phyloP scores from a whole-genome alignment of 2,329 filamentous ascomycete species.

The Talaromyces sp. region DNA sequence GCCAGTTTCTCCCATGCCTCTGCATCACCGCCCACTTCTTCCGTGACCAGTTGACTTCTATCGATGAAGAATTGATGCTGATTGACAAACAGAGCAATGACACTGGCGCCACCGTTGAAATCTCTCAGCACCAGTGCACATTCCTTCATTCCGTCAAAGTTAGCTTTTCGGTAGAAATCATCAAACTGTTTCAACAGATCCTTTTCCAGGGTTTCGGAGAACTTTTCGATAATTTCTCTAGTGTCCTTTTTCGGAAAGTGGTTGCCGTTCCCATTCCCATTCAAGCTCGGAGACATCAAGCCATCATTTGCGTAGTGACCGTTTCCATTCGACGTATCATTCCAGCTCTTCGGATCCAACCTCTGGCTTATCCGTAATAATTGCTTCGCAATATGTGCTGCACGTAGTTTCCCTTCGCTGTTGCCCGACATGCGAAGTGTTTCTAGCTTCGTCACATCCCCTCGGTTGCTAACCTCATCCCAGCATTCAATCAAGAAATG shows the following conservation, averaged over 20 bases:
- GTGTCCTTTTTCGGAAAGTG: slow-evolving; percentile 58
- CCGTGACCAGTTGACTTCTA: slow-evolving; percentile 81
- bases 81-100: slow-evolving; percentile 94
- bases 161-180: slow-evolving; percentile 89
- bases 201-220: slow-evolving; percentile 91
- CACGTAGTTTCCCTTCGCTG: slow-evolving; percentile 88
- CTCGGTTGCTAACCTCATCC: slow-evolving; percentile 88
- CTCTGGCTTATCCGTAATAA: slow-evolving; percentile 90
- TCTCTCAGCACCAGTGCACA: slow-evolving; percentile 91
- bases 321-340: slow-evolving; percentile 51
- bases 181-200: slow-evolving; percentile 95
- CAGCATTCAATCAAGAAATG: slow-evolving; percentile 96
- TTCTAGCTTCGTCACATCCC: slow-evolving; percentile 80
- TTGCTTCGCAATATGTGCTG: slow-evolving; percentile 89
- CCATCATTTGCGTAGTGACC: slow-evolving; percentile 28
- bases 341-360: slow-evolving; percentile 74
- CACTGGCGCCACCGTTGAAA: slow-evolving; percentile 92
- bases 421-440: slow-evolving; percentile 81
- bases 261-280: slow-evolving; percentile 43
- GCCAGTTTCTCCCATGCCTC: slow-evolving; percentile 86
- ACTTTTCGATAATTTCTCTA: slow-evolving; percentile 90
- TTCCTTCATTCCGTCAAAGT: slow-evolving; percentile 97
- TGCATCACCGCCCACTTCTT: slow-evolving; percentile 64
- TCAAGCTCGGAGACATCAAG: slow-evolving; percentile 34
- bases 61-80: slow-evolving; percentile 99